Percentiles rank a stretch among this genome's conserved stretches.
phyloP scores from a whole-genome alignment of 2,329 filamentous ascomycete genomes.

The Ceratocystis albifundus region DNA sequence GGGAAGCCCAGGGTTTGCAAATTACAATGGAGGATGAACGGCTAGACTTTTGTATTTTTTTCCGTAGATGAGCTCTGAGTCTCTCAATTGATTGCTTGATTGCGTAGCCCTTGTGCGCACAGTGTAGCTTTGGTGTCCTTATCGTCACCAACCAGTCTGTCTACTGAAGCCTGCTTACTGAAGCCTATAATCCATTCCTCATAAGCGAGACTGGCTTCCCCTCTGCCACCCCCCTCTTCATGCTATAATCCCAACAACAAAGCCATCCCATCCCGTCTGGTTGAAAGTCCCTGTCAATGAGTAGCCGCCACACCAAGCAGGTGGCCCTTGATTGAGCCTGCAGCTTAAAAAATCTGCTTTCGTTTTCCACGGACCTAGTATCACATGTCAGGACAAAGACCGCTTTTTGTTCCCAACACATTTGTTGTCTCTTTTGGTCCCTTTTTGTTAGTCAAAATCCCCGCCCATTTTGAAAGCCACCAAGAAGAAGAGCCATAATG shows the following conservation, averaged over 20 bases:
- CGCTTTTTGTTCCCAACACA: not conserved
- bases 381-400: conserved; percentile 3
- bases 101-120: too few relatives aligned
- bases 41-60: not conserved
- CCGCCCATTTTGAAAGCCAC: not conserved
- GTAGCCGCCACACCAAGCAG: not conserved
- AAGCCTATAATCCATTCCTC: too few relatives aligned
- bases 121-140: too few relatives aligned
- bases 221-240: too few relatives aligned
- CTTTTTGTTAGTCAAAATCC: not conserved
- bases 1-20: not conserved
- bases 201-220: not conserved
- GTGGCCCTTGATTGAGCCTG: not conserved
- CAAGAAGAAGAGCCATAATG: not conserved
- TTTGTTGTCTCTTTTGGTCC: not conserved
- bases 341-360: not conserved
- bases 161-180: too few relatives aligned
- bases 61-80: not conserved
- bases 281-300: not conserved
- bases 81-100: too few relatives aligned
- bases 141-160: too few relatives aligned
- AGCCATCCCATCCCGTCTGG: not conserved
- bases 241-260: not conserved
- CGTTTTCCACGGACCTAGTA: not conserved
- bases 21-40: not conserved